Evolutionary conservation across 805 yeast species (phyloP).

Genomic region (Cyberlindnera bimundalis): DNA sequence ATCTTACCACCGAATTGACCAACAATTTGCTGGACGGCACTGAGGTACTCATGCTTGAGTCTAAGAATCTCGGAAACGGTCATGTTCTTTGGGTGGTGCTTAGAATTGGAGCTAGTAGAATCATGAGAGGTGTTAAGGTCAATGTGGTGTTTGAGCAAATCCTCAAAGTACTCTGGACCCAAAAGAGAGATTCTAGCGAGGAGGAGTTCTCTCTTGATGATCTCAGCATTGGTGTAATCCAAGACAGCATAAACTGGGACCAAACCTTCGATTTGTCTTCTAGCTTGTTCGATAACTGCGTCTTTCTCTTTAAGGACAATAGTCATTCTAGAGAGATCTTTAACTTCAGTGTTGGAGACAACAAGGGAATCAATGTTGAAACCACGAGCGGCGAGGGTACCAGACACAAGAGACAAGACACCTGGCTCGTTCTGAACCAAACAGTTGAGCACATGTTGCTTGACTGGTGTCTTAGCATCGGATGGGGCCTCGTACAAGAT

Average conservation of each 20-base stretch:
- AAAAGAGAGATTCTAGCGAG: constrained; percentile 88
- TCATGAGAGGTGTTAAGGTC: constrained; percentile 33
- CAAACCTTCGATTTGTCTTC: constrained; percentile 95
- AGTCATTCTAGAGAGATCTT: constrained; percentile 95
- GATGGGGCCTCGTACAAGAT: constrained; percentile 87
- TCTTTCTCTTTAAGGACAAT: constrained; percentile 92
- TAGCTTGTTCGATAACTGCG: constrained; percentile 94
- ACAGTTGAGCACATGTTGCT: constrained; percentile 92
- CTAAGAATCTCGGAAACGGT: constrained; percentile 90
- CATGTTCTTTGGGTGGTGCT: constrained; percentile 84
- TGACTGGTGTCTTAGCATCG: constrained; percentile 52
- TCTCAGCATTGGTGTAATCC: constrained; percentile 87
- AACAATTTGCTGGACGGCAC: constrained; percentile 75
- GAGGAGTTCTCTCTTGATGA: constrained; percentile 85
- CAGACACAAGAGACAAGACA: constrained; percentile 88
- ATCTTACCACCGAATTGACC: constrained; percentile 89
- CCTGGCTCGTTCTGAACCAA: constrained; percentile 99
- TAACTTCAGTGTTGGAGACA: constrained; percentile 94
- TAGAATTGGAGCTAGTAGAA: constrained; percentile 30
- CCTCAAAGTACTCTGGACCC: constrained; percentile 98
- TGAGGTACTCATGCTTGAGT: constrained; percentile 87
- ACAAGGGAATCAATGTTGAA: constrained; percentile 97
- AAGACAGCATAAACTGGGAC: constrained; percentile 98
- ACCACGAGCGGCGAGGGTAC: constrained; percentile 96
- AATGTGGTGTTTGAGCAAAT: constrained; percentile 79